Evolutionary conservation across 805 yeast species (phyloP).

Genomic region (Zygoascus flipseniorum): DNA sequence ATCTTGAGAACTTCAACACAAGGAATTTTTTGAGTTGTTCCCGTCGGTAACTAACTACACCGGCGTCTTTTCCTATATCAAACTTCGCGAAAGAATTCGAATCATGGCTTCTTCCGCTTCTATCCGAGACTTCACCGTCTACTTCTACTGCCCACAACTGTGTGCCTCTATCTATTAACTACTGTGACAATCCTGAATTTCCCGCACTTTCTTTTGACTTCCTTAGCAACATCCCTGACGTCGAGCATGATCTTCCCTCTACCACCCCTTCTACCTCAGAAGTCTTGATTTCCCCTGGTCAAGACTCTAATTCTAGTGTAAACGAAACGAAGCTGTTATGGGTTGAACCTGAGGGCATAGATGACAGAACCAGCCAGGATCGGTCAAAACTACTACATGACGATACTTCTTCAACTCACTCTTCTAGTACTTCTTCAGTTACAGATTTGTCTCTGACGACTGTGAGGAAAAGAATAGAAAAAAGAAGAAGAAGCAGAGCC

Average conservation of each 20-base stretch:
- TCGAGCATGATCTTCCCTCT: background rate
- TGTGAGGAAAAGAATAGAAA: slow-evolving; percentile 8
- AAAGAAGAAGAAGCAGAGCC: slow-evolving; percentile 3
- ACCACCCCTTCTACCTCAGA: background rate
- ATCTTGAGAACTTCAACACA: background rate
- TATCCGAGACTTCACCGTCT: background rate
- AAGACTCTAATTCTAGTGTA: background rate
- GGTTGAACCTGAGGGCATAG: background rate
- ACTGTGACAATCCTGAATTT: background rate
- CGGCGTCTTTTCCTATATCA: background rate
- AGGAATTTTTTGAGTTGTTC: background rate
- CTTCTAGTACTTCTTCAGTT: background rate
- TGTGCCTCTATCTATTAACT: background rate
- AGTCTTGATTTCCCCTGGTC: background rate
- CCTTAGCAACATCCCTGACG: background rate
- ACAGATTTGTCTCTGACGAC: background rate
- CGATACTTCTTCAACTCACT: background rate
- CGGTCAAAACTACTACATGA: background rate
- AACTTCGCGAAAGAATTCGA: background rate
- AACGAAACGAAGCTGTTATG: background rate
- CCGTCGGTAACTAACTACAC: background rate
- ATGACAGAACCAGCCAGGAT: background rate
- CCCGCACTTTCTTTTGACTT: background rate
- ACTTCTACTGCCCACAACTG: background rate
- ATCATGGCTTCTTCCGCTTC: background rate